Percentiles rank a stretch among this genome's conserved stretches.
phyloP scores from a whole-genome alignment of 805 yeast genomes.

The Kregervanrija delftensis region DNA sequence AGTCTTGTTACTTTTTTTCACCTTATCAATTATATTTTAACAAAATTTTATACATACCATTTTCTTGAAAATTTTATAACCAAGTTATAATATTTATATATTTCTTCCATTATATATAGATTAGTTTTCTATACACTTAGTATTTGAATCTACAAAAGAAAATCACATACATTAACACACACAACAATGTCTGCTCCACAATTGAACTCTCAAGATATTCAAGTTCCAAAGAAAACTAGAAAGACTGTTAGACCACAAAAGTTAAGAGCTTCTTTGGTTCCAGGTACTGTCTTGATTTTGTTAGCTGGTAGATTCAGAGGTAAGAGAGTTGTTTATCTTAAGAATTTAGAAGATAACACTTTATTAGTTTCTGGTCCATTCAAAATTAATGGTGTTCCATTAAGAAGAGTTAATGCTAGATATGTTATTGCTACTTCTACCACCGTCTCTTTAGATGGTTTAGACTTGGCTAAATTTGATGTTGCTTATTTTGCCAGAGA shows the following conservation, averaged over 20 bases:
- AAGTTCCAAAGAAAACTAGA: slow-evolving; percentile 85
- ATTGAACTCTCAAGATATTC: slow-evolving; percentile 83
- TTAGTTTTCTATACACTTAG: neutral
- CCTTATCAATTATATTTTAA: too few relatives aligned
- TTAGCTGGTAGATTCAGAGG: slow-evolving; percentile 99
- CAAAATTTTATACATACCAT: too few relatives aligned
- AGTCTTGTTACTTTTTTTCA: too few relatives aligned
- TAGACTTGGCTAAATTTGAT: slow-evolving; percentile 85
- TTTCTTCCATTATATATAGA: neutral
- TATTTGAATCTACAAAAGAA: neutral
- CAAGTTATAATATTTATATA: neutral
- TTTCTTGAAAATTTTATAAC: neutral
- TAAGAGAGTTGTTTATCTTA: slow-evolving; percentile 97
- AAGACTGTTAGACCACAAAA: slow-evolving; percentile 89
- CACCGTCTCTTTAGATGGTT: slow-evolving; percentile 67
- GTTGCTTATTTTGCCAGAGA: slow-evolving; percentile 96
- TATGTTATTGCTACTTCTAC: slow-evolving; percentile 99
- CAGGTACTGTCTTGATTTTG: slow-evolving; percentile 59
- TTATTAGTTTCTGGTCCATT: slow-evolving; percentile 97
- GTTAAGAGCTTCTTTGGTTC: slow-evolving; percentile 66
- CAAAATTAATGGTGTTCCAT: slow-evolving; percentile 99
- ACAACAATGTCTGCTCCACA: slow-evolving; percentile 37
- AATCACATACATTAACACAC: slow-evolving; percentile 1
- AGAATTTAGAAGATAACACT: slow-evolving; percentile 96
- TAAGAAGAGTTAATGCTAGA: slow-evolving; percentile 98